Base-by-base conservation (phyloP, 257 asterid genomes). In the Petunia axillaris region DNA sequence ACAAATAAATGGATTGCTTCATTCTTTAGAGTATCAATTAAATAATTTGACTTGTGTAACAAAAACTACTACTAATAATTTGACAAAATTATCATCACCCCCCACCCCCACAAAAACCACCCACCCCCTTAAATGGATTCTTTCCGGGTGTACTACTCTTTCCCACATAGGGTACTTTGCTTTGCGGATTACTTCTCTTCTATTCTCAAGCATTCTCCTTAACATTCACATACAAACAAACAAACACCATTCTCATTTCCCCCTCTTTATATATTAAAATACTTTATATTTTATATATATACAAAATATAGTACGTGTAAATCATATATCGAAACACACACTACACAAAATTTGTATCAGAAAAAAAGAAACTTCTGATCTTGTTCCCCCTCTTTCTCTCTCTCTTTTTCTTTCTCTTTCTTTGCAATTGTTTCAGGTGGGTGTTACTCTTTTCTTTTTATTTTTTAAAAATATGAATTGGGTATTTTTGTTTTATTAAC, bases 91-190 rank as follows among this genome's bases (percentile, higher is more conserved):
- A 70, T 70, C 59, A 48, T 71, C 13, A 50, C 11, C 6, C 60
- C 60, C 62, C 5, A 71, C 3, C 6, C 11, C 4, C 25, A 25
- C 25, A 25, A 25, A 25, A 25, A 25, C 25, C 25, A 25, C 25
- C 25, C 25, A 9, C 5, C 59, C 76, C 25, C 10, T 16, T 4
- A 1, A n/a, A 54, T n/a, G 77, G 97, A 93, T 92, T 90, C 97
- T 85, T 92, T 92, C 84, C 97, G 88, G 91, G 75, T 58, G 39
- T 63, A 54, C 84, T 87, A 91, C 97, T 89, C 94, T 80, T 84
- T 84, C 81, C 81, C 79, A 80, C 77, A 83, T 16, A 41, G 50
- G 79, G 76, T 86, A 44, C 85, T 80, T 89, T 87, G 87, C 93
- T 87, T 87, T 84, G 78, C 39, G 53, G 84, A 79, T 40, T 79